A percentile compares a stretch with the other conserved stretches of the same genome.
Conservation (phyloP, 306 rosid species). For the peach (Prunus persica) region DNA sequence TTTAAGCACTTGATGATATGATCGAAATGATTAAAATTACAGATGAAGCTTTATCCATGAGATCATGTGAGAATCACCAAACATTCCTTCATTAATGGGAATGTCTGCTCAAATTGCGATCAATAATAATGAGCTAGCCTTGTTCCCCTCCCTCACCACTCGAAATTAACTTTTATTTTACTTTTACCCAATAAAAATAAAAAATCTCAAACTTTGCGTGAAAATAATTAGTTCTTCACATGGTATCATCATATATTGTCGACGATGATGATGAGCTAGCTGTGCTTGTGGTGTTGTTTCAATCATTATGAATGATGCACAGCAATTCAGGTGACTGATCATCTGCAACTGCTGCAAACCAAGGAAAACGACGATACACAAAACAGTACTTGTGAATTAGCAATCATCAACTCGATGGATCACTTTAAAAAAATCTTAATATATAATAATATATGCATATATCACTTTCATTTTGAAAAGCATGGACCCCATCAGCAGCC, state of each 20-base stretch:
- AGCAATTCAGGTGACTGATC: background rate
- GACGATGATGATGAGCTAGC: background rate
- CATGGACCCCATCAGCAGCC: conserved; percentile 1
- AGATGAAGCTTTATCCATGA: background rate
- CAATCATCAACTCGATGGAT: background rate
- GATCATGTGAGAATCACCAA: background rate
- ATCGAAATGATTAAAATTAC: background rate
- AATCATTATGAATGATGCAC: conserved; percentile 7
- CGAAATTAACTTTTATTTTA: too few relatives aligned
- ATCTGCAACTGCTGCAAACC: background rate
- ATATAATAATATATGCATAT: background rate
- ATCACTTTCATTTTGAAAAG: background rate
- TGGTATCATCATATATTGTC: background rate
- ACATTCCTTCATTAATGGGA: conserved; percentile 3
- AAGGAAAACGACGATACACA: background rate
- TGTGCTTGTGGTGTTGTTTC: background rate
- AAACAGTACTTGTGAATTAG: background rate
- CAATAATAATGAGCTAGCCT: background rate
- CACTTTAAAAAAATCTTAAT: background rate
- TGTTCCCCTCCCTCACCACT: too few relatives aligned
- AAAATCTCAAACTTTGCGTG: background rate
- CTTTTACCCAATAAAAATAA: too few relatives aligned
- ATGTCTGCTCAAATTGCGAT: background rate
- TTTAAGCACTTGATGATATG: background rate
- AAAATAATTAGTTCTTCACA: conserved; percentile 8